A percentile compares a stretch with the other conserved stretches of the same genome.
These are phyloP conservation scores for Thraustochytrium striatum DNA, from an alignment of 352 stramenopile genomes.

Conservation along the genomic window DNA sequence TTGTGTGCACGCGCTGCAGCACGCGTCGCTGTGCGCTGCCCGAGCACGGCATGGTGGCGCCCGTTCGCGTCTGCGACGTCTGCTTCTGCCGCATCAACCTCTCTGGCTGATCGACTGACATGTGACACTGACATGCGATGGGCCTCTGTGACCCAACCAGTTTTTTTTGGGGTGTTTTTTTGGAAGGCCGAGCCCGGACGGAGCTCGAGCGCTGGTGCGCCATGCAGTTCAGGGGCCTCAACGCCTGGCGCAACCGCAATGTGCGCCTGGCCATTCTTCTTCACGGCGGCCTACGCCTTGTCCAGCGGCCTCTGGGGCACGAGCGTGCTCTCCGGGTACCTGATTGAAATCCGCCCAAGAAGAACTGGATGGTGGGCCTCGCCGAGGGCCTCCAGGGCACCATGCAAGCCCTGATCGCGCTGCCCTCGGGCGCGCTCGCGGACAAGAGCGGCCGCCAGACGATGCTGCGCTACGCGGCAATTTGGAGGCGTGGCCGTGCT, in stretches of 20 bases:
- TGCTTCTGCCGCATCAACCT: background rate
- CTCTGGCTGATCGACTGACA: background rate
- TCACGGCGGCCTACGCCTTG: slow-evolving; percentile 54
- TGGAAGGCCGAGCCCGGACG: too few relatives aligned
- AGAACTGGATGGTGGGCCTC: slow-evolving; percentile 43
- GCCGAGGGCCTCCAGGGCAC: slow-evolving; percentile 50
- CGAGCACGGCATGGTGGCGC: background rate
- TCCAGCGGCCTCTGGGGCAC: slow-evolving; percentile 57
- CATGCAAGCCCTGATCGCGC: background rate
- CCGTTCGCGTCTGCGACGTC: slow-evolving; percentile 21
- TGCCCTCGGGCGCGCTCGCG: slow-evolving; percentile 23
- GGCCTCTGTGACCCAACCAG: too few relatives aligned
- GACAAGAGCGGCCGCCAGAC: slow-evolving; percentile 22
- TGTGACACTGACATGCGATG: too few relatives aligned
- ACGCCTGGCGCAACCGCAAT: slow-evolving; percentile 52
- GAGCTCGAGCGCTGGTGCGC: too few relatives aligned
- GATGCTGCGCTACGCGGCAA: slow-evolving; percentile 11
- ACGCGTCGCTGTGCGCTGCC: background rate
- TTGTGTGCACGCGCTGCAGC: slow-evolving; percentile 33
- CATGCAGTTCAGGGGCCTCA: background rate
- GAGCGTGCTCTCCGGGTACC: slow-evolving; percentile 57
- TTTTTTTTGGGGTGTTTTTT: too few relatives aligned
- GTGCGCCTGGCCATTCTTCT: slow-evolving; percentile 56
- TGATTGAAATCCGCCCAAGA: slow-evolving; percentile 26
- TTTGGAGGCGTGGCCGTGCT: slow-evolving; percentile 31